Evolutionary conservation across 768 basidiomycete genomes (phyloP), one percentile per base, ranked within the genome.

Genomic region (Lentinus brumalis): DNA sequence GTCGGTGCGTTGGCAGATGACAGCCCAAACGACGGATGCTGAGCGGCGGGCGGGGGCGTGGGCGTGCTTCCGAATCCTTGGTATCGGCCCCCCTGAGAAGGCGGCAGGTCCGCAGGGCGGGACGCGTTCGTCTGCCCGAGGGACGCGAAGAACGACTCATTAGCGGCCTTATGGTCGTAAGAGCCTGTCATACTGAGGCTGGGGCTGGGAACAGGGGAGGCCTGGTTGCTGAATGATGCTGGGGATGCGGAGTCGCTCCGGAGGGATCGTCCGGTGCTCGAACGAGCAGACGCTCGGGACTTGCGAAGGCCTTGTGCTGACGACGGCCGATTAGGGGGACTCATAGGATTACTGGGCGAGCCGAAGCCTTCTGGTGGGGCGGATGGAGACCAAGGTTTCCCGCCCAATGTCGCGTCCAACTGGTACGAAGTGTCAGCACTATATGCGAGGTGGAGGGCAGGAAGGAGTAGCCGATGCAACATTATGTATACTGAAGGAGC

Each of bases 71-170:
- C 94, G 73, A 99, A 99, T 10, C 97, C 96, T 60, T 86, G 85
- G 75, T 98, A 99, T 54, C 86, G 86, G 31, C 96, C 96, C 53
- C 95, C 96, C 76, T 97, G 95, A 5, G 90, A 92, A 11, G 96
- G 96, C 1, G 94, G 94, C 12, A 98, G 76, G 71, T 96, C 81
- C 4, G 80, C 84, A 9, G 92, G 83, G 30, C 96, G 85, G 52
- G 71, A 71, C 4, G 92, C 90, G 69, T 99, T 99, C n/a, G 81
- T 77, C 58, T 83, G 83, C 2, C 96, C 96, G 53, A 98, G 83
- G 41, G 75, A 75, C n/a, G 92, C 79, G 71, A 98, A 98, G 75
- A 87, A 98, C 40, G 79, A 73, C 70, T 98, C 95, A 72, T 99
- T 96, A 40, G 83, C 85, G n/a, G 83, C 70, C 73, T 92, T 94